Conservation (phyloP, 129 eudicot genomes). For the Arctium minus region DNA sequence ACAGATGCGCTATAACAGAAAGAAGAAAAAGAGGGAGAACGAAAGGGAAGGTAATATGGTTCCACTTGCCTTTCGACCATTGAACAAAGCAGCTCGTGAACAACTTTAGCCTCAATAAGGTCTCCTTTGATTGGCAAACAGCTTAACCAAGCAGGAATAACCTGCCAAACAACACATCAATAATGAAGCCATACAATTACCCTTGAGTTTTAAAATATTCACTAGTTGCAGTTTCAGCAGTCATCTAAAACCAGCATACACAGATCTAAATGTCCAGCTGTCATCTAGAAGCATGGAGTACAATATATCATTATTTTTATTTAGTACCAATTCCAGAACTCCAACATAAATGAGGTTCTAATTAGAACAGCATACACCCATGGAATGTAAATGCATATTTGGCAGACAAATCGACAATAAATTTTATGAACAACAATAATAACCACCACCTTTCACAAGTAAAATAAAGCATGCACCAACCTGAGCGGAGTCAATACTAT, state of each 20-base stretch:
- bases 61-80: constrained; percentile 84
- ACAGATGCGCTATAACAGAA: too few relatives aligned
- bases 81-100: constrained; percentile 97
- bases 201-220: background rate
- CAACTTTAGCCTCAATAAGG: constrained; percentile 93
- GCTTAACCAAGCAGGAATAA: constrained; percentile 94
- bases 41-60: background rate
- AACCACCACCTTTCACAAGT: background rate
- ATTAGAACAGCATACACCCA: too few relatives aligned
- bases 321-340: too few relatives aligned
- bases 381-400: too few relatives aligned
- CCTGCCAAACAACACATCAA: constrained; percentile 43
- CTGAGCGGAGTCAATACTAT: constrained; percentile 89
- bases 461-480: constrained; percentile 30
- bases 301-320: too few relatives aligned
- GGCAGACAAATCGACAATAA: background rate
- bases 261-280: too few relatives aligned
- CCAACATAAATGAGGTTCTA: too few relatives aligned
- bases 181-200: constrained; percentile 2
- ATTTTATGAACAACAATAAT: background rate
- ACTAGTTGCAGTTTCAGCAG: background rate
- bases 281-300: too few relatives aligned
- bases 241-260: too few relatives aligned
- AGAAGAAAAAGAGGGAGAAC: too few relatives aligned
- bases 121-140: constrained; percentile 97